These are phyloP conservation scores for Atkinsonella hypoxylon DNA, from an alignment of 2,329 filamentous ascomycete genomes.

Conservation along the genomic window DNA sequence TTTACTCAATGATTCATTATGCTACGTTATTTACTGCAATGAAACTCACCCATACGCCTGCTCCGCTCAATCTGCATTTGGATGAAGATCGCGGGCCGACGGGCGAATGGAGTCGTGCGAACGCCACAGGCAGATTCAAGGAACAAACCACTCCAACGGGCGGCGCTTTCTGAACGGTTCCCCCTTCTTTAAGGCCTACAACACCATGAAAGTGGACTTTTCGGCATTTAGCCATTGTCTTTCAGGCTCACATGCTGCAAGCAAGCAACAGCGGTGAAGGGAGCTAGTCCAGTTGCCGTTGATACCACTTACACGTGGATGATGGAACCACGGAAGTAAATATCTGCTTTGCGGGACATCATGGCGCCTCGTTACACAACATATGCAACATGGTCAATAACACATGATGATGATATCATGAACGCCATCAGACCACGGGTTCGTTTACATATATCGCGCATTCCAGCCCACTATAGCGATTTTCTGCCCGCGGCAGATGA, in stretches of 20 bases:
- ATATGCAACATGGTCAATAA: not conserved
- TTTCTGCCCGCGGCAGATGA: not conserved
- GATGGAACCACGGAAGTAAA: too few relatives aligned
- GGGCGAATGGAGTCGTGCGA: not conserved
- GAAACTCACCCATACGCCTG: not conserved
- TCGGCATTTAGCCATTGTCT: too few relatives aligned
- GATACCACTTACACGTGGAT: too few relatives aligned
- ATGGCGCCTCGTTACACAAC: not conserved
- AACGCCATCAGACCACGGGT: not conserved
- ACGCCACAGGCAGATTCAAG: not conserved
- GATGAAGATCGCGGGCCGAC: not conserved
- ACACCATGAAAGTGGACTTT: not conserved
- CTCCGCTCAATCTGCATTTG: not conserved
- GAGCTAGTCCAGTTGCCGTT: too few relatives aligned
- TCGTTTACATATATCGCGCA: not conserved
- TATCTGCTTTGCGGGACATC: not conserved
- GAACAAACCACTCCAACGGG: not conserved
- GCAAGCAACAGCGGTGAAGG: not conserved
- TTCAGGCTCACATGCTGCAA: not conserved
- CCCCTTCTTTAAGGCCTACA: not conserved
- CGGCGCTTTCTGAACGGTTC: not conserved
- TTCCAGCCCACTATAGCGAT: not conserved
- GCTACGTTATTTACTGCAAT: not conserved
- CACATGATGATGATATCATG: not conserved
- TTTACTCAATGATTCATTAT: not conserved